A percentile compares a stretch with the other conserved stretches of the same genome.
phyloP scores from a whole-genome alignment of 495 filamentous ascomycete genomes.

The Lasiosphaeriaceae sp. region DNA sequence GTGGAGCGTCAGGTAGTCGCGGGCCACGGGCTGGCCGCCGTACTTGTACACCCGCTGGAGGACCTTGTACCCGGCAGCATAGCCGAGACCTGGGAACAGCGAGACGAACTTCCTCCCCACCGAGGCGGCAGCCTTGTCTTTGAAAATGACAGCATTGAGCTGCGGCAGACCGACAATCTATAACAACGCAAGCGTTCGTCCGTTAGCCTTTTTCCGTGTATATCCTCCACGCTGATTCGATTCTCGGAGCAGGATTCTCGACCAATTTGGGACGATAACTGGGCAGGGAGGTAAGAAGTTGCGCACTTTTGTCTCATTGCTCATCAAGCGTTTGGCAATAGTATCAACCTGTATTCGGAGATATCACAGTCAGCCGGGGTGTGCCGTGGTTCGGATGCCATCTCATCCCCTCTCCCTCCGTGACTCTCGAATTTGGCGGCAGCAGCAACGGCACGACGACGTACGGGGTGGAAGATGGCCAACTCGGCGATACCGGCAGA shows the following conservation, averaged over 20 bases:
- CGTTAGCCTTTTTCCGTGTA: constrained; percentile 14
- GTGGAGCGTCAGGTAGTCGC: constrained; percentile 83
- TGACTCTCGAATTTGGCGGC: constrained; percentile 12
- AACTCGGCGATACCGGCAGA: constrained; percentile 94
- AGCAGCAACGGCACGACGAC: constrained; percentile 24
- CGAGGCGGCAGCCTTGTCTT: constrained; percentile 72
- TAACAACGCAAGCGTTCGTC: not conserved
- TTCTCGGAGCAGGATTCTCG: no score
- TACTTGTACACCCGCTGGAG: constrained; percentile 98
- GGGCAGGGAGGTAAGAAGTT: not conserved
- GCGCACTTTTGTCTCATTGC: constrained; percentile 76
- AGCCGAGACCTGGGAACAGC: constrained; percentile 93
- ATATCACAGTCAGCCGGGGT: not conserved
- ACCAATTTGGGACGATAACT: no score
- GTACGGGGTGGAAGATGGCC: constrained; percentile 92
- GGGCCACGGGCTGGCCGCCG: constrained; percentile 91
- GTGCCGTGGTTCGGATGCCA: not conserved
- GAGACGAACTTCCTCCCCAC: constrained; percentile 80
- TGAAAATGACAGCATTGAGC: constrained; percentile 91
- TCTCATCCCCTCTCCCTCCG: not conserved
- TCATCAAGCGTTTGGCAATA: constrained; percentile 98
- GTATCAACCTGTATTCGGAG: constrained; percentile 81
- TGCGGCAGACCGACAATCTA: constrained; percentile 58
- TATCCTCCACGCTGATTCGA: no score
- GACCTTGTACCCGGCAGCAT: constrained; percentile 97